Evolutionary conservation across 441 rosid genomes (phyloP).

Genomic region (Metrosideros polymorpha): DNA sequence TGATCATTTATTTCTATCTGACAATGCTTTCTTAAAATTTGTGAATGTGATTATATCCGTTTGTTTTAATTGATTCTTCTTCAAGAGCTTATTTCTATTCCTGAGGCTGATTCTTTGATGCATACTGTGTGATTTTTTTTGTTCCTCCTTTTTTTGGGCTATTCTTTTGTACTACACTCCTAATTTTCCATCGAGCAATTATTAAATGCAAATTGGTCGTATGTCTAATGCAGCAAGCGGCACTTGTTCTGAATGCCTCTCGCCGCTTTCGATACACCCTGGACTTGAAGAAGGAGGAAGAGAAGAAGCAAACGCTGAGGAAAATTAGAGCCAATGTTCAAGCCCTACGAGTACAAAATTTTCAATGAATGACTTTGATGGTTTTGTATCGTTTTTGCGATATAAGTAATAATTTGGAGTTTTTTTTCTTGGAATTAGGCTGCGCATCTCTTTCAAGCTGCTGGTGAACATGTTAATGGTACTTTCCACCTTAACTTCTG

Average conservation of each 20-base stretch:
- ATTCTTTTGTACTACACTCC: not conserved
- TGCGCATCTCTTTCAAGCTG: slow-evolving; percentile 73
- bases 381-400: not conserved
- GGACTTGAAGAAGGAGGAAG: slow-evolving; percentile 90
- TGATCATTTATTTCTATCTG: not conserved
- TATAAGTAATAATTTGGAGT: slow-evolving; percentile 3
- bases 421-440: slow-evolving; percentile 43
- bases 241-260: slow-evolving; percentile 95
- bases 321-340: slow-evolving; percentile 92
- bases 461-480: slow-evolving; percentile 54
- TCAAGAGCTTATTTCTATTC: not conserved
- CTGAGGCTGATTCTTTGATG: not conserved
- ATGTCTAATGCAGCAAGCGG: slow-evolving; percentile 66
- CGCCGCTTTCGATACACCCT: slow-evolving; percentile 89
- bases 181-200: not conserved
- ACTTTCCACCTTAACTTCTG: slow-evolving; percentile 3
- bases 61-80: not conserved
- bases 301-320: slow-evolving; percentile 50
- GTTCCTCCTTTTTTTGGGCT: not conserved
- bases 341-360: slow-evolving; percentile 50
- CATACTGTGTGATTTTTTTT: not conserved
- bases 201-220: not conserved
- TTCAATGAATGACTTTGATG: not conserved
- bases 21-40: not conserved
- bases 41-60: not conserved